Base-by-base conservation (phyloP, 768 basidiomycete genomes). In the Phaeotremella skinneri region DNA sequence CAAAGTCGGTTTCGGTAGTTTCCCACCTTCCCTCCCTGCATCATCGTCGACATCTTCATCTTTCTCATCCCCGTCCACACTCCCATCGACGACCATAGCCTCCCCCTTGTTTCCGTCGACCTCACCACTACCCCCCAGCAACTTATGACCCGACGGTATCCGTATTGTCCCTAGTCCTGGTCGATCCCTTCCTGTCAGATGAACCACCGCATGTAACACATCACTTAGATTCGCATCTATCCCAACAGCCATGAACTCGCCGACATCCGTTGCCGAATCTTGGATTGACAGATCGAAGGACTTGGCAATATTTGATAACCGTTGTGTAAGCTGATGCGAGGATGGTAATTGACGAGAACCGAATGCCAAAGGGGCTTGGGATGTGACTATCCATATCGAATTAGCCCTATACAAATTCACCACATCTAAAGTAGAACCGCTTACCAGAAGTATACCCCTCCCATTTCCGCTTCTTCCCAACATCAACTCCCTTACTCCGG, bases 21-120 rank as follows among this genome's bases (percentile, higher is more conserved):
- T 48, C 21, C 29, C 48, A 21, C 88, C 79, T 89, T 87, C 86
- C 92, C 87, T 75, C 88, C 91, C 21, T 85, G 88, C 30, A 91
- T 86, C 42, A 88, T 81, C 69, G 79, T 85, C 6, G 87, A 83
- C 4, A 82, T 83, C 66, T 83, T 89, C 78, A 88, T 90, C 79
- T 87, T 91, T 74, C 90, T 84, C 25, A 88, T 80, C 0, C 83
- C 84, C 74, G 81, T 85, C n/a, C n/a, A 55, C 52, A 16, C 23
- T 20, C 50, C 20, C 43, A 49, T 26, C 37, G 23, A 4, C 23
- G 48, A 5, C 9, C 11, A 11, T 51, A 47, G 17, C 20, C 7
- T 17, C 43, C 17, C 17, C 21, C 27, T 51, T 34, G 58, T 23
- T 23, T 17, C 21, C 49, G 31, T 14, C 32, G 29, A 16, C 41